A percentile compares a stretch with the other conserved stretches of the same genome.
These are phyloP conservation scores for Cryphonectria carpinicola DNA, from an alignment of 2,329 filamentous ascomycete species.

Conservation along the genomic window DNA sequence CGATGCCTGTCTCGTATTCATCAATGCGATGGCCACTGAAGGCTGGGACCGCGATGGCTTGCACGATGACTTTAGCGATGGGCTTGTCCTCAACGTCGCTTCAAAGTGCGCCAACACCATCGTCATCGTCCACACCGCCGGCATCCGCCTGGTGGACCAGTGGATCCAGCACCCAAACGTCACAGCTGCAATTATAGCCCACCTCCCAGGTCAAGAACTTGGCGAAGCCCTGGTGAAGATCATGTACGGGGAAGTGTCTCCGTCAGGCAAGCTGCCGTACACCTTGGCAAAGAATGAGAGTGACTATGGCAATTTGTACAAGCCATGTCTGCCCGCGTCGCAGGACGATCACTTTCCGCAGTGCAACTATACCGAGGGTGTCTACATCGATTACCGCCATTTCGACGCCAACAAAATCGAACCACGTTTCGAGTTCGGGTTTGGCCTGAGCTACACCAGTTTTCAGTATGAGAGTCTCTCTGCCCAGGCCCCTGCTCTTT, in stretches of 20 bases:
- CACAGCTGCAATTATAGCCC: slow-evolving; percentile 65
- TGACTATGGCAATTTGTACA: slow-evolving; percentile 58
- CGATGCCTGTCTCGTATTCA: slow-evolving; percentile 68
- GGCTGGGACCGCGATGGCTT: slow-evolving; percentile 70
- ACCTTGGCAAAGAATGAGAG: slow-evolving; percentile 59
- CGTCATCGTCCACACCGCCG: slow-evolving; percentile 66
- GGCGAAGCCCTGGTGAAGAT: slow-evolving; percentile 59
- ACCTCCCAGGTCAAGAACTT: slow-evolving; percentile 69
- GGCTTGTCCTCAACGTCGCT: slow-evolving; percentile 62
- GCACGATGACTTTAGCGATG: slow-evolving; percentile 69
- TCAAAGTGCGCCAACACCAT: slow-evolving; percentile 64
- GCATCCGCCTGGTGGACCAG: slow-evolving; percentile 62
- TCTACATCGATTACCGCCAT: slow-evolving; percentile 58
- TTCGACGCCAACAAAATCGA: slow-evolving; percentile 52
- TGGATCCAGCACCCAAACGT: slow-evolving; percentile 70
- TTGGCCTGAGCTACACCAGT: slow-evolving; percentile 58
- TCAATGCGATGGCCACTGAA: slow-evolving; percentile 76
- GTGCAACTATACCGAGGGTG: slow-evolving; percentile 61
- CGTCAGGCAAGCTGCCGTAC: slow-evolving; percentile 64
- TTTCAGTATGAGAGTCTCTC: slow-evolving; percentile 50
- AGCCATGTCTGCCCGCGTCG: slow-evolving; percentile 48
- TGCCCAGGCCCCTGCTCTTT: slow-evolving; percentile 46
- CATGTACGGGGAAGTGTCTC: slow-evolving; percentile 59
- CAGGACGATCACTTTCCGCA: slow-evolving; percentile 60
- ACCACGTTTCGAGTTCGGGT: slow-evolving; percentile 59